These are phyloP conservation scores for Sabuloglossum arenarium DNA, from an alignment of 495 filamentous ascomycete species.

Conservation along the genomic window DNA sequence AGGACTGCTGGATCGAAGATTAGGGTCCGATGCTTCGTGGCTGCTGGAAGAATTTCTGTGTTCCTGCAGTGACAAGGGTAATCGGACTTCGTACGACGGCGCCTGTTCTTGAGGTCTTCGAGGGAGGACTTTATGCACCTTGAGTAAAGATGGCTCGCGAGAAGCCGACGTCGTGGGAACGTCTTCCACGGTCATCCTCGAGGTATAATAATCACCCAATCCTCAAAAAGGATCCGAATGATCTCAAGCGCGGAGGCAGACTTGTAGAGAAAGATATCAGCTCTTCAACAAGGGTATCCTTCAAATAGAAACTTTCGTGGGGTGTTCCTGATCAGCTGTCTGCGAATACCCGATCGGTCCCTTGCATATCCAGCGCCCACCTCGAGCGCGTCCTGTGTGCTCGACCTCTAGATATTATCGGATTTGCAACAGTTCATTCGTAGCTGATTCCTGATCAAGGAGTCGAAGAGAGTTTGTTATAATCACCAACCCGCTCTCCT, in stretches of 20 bases:
- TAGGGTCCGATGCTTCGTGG: background rate
- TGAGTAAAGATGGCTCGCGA: background rate
- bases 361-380: background rate
- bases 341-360: background rate
- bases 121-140: background rate
- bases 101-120: background rate
- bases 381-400: background rate
- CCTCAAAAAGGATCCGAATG: background rate
- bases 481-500: background rate
- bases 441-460: background rate
- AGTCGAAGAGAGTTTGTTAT: no score
- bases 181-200: constrained; percentile 1
- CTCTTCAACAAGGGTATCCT: no score
- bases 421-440: background rate
- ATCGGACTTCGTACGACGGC: background rate
- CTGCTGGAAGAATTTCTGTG: background rate
- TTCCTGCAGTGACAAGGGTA: background rate
- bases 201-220: no score
- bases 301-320: no score
- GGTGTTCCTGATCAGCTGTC: background rate
- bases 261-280: background rate
- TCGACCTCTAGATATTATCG: background rate
- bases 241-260: background rate
- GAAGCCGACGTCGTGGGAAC: background rate
- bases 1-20: background rate